Percentiles rank a stretch among this genome's conserved stretches.
phyloP scores from a whole-genome alignment of 305 asterid genomes.

The Solanum hybrid region DNA sequence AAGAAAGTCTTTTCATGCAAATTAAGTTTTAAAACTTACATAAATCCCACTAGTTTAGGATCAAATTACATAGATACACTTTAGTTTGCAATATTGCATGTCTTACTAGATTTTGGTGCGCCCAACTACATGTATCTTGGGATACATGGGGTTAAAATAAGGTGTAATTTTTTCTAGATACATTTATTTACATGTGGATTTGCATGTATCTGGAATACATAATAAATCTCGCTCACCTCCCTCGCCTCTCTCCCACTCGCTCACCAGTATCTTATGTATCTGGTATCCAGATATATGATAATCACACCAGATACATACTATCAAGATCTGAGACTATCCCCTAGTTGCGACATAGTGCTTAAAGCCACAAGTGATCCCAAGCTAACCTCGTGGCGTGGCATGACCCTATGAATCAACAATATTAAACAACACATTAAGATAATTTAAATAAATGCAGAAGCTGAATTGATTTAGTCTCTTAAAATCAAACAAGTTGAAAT shows the following conservation, averaged over 20 bases:
- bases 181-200: background rate
- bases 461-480: background rate
- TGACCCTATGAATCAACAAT: background rate
- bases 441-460: background rate
- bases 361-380: background rate
- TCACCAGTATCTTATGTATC: background rate
- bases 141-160: background rate
- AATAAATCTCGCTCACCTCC: background rate
- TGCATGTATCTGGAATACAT: background rate
- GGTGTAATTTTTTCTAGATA: background rate
- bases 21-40: no score
- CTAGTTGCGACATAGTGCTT: background rate
- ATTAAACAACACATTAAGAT: background rate
- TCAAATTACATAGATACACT: background rate
- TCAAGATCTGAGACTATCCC: background rate
- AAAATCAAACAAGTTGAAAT: no score
- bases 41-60: background rate
- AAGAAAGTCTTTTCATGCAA: background rate
- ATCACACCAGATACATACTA: background rate
- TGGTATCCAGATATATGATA: no score
- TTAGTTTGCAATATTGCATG: background rate
- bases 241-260: background rate
- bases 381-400: background rate
- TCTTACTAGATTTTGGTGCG: background rate
- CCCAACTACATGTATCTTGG: background rate